Evolutionary conservation across 768 basidiomycete species (phyloP), one percentile per base, ranked within the genome.

Genomic region (Mycena rosella): DNA sequence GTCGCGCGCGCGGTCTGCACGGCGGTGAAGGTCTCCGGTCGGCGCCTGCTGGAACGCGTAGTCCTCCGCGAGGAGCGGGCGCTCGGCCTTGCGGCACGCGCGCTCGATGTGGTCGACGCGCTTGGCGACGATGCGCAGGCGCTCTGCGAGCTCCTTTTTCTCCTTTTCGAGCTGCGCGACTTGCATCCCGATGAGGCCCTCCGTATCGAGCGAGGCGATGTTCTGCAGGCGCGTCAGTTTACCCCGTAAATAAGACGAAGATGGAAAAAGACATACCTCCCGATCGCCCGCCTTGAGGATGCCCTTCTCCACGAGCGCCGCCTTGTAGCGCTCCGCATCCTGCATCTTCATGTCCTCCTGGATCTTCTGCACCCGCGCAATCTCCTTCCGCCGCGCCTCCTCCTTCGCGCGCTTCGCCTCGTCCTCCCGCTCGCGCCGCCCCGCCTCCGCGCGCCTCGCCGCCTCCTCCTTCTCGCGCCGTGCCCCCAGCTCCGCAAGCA

Each of bases 81-180:
- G 87, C 77, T 99, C 97, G 54, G 96, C 96, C 78, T 96, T 95
- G 72, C 97, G 92, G 81, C 91, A 94, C 0, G 96, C 96, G 60
- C 96, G 95, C 80, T 99, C 97, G 77, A 93, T 78, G 81, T 99
- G 97, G 76, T 99, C 98, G 73, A 98, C 88, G 27, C 96, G 92
- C 81, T 99, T 99, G 40, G 90, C 77, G 48, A 91, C 86, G 70
- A 96, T 88, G 26, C 95, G 91, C 53, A 97, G 85, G 24, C 92
- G 88, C 73, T 96, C 93, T 63, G 85, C 86, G 70, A 94, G 83
- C 72, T 96, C 93, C 74, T 89, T 91, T 86, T 96, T 97, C 82
- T 99, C 96, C 82, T 97, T 98, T 82, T 98, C 98, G 49, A 98
- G 86, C 76, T 98, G 96, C 71, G 95, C 91, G 40, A 98, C 96